A percentile compares a stretch with the other conserved stretches of the same genome.
phyloP scores from a whole-genome alignment of 116 monocot species.

The Cymodocea nodosa region DNA sequence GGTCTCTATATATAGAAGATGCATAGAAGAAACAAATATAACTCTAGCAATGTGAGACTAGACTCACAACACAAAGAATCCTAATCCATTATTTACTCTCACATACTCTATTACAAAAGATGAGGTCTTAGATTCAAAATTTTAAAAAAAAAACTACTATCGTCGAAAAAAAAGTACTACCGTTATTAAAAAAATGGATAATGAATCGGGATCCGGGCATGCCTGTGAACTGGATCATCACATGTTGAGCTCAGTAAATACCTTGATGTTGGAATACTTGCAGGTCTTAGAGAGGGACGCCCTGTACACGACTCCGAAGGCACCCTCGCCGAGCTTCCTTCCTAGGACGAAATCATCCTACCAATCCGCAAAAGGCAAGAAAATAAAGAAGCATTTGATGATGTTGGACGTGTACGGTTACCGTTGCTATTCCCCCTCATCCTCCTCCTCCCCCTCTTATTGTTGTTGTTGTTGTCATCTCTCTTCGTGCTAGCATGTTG shows the following conservation, averaged over 20 bases:
- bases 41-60: too few relatives aligned
- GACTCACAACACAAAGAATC: too few relatives aligned
- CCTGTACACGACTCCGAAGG: constrained; percentile 84
- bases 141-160: too few relatives aligned
- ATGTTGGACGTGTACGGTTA: background rate
- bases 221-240: background rate
- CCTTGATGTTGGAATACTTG: constrained; percentile 21
- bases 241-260: background rate
- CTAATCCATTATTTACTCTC: too few relatives aligned
- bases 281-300: constrained; percentile 29
- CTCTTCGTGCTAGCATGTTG: background rate
- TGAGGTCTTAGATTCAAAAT: too few relatives aligned
- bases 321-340: constrained; percentile 92
- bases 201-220: too few relatives aligned
- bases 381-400: background rate
- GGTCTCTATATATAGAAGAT: too few relatives aligned
- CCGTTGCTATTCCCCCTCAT: background rate
- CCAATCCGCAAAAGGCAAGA: background rate
- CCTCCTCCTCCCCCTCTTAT: background rate
- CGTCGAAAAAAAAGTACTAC: too few relatives aligned
- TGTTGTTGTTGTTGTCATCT: background rate
- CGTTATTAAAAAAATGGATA: too few relatives aligned
- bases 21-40: too few relatives aligned
- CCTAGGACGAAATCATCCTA: constrained; percentile 76
- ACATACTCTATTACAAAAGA: background rate